Base-by-base conservation (phyloP, 495 filamentous ascomycete species). In the Pyronema domesticum region DNA sequence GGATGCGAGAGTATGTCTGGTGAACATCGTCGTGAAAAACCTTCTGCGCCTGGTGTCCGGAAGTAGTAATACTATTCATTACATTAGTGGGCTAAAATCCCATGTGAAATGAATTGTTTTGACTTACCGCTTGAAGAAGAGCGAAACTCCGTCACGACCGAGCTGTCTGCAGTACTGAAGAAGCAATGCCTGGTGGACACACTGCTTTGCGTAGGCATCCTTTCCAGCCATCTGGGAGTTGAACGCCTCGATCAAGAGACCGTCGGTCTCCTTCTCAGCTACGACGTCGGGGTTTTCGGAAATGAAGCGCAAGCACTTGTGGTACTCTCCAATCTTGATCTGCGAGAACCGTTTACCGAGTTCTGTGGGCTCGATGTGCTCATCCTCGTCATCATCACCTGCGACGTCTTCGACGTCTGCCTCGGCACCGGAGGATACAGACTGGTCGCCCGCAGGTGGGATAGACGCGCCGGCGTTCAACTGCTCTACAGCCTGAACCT, bases 11-110 rank as follows among this genome's bases (percentile, higher is more conserved):
- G 68, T 91, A 95, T 37, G 89, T 96, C 23, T 78, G 77, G 57
- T 84, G 78, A 51, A 98, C 89, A 66, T 98, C 91, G 65, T 95
- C 89, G 55, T 74, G 76, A 74, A 98, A 98, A 34, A 96, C 73
- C 37, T 82, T 85, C 57, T 82, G 79, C n/a, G 91, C 93, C 69
- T 95, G 83, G 71, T 98, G 91, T 34, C 80, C 83, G 52, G 77
- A 78, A 10, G 85, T 95, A n/a, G 84, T 86, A 64, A 98, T 87
- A 52, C 87, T 86, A 50, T 5, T 14, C 30, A 9, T 9, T 35
- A 46, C 47, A 51, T 63, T 14, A 55, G 51, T 30, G 23, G 23
- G 5, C 23, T 15, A 15, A 51, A 35, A 18, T 23, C 35, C n/a
- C 13, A 18, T 47, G 39, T 11, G 51, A 35, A 42, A 34, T 14